A percentile compares a stretch with the other conserved stretches of the same genome.
Evolutionary conservation across 495 filamentous ascomycete species (phyloP).

Genomic region (Penicillium lagena): DNA sequence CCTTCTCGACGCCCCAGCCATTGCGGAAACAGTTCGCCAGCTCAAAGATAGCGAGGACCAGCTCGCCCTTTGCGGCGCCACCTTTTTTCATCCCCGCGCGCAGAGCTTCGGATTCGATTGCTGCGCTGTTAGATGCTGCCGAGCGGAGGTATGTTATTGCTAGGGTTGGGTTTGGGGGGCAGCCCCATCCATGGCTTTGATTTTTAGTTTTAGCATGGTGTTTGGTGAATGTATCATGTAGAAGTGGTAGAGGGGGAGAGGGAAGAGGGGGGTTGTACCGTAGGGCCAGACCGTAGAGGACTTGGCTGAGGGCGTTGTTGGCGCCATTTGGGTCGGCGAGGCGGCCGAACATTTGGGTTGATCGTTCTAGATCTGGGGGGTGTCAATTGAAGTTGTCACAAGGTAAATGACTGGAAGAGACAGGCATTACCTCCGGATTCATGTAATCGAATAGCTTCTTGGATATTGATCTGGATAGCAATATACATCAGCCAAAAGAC

Average conservation of each 20-base stretch:
- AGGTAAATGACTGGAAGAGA: background rate
- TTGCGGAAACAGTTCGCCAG: slow-evolving; percentile 90
- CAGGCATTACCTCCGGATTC: slow-evolving; percentile 58
- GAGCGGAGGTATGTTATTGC: slow-evolving; percentile 79
- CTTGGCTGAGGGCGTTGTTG: slow-evolving; percentile 92
- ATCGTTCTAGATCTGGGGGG: slow-evolving; percentile 52
- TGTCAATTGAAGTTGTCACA: background rate
- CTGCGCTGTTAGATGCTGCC: slow-evolving; percentile 86
- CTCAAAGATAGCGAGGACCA: slow-evolving; percentile 96
- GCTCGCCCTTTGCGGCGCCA: slow-evolving; percentile 90
- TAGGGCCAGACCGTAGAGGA: slow-evolving; percentile 90
- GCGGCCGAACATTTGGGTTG: slow-evolving; percentile 79
- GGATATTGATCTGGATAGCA: slow-evolving; percentile 63
- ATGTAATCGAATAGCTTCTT: slow-evolving; percentile 92
- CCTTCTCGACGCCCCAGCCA: slow-evolving; percentile 89
- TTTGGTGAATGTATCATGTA: background rate
- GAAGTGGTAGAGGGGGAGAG: background rate
- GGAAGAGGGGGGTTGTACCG: slow-evolving; percentile 46
- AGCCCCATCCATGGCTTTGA: slow-evolving; percentile 88
- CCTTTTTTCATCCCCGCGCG: slow-evolving; percentile 85
- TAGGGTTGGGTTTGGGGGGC: slow-evolving; percentile 58
- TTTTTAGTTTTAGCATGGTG: slow-evolving; percentile 1
- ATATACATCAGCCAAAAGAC: background rate
- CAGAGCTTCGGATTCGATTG: slow-evolving; percentile 76
- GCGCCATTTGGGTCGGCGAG: slow-evolving; percentile 79